Base-by-base conservation (phyloP, 2,329 filamentous ascomycete species). In the Aschersonia sp. region DNA sequence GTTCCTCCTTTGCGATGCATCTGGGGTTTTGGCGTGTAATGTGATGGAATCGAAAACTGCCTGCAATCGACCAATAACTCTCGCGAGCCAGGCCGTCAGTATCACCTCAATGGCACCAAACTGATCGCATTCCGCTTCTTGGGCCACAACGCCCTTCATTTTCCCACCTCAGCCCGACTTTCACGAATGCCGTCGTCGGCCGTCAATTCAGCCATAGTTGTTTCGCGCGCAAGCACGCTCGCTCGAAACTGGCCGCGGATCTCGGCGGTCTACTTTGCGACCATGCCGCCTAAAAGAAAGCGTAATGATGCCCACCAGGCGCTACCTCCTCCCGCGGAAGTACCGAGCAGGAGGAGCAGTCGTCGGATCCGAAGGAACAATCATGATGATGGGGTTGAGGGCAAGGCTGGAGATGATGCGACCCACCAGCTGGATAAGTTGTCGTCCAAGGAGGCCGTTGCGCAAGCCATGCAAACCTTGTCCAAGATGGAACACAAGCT, bases 401-500 rank as follows among this genome's bases (percentile, higher is more conserved):
- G 4, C 5, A 30, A 40, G 7, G 22, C 30, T 11, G 40, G 46
- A 12, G 6, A 11, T 31, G 14, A 4, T n/a, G 30, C 29, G 5
- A 12, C 32, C 30, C 5, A 6, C 42, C 29, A 32, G 9, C 7
- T 14, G 10, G 45, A 40, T 6, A 32, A 22, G 10, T 42, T 51
- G 14, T 35, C 30, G 2, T 50, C 51, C 2, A 52, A 42, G 6
- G 56, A 62, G 8, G 59, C 57, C 2, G 61, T 72, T 5, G 56
- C 68, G 7, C 52, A 60, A 4, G 69, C 69, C 14, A 63, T 71
- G 50, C 62, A 64, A n/a, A 62, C 65, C n/a, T 59, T 76, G 30
- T 66, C 63, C 5, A 63, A 70, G 52, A 75, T 76, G 70, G 73
- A 76, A 43, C 58, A 65, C 12, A 60, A 62, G n/a, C 56, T 76